Evolutionary conservation across 148 eudicot species (phyloP).

Genomic region (Persicaria maculosa): DNA sequence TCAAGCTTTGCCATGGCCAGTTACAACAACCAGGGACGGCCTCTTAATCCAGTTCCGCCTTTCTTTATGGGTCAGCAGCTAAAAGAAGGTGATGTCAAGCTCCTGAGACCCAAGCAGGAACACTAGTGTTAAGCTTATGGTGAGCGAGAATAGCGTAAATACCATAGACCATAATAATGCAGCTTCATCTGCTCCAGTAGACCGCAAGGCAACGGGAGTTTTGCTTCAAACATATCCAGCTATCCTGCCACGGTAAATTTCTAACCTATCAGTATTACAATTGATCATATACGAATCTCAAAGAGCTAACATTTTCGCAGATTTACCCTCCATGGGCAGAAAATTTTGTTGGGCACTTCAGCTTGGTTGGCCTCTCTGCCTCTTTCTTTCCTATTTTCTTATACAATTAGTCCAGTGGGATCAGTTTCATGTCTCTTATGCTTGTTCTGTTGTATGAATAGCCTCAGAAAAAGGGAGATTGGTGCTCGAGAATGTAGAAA

Average conservation of each 20-base stretch:
- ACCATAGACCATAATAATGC: constrained; percentile 2
- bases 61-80: constrained; percentile 9
- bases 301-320: background rate
- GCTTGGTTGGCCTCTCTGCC: background rate
- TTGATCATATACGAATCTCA: background rate
- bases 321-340: background rate
- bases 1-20: constrained; percentile 1
- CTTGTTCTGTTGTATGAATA: background rate
- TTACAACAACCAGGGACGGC: background rate
- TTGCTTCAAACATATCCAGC: background rate
- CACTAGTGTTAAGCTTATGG: background rate
- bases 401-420: too few relatives aligned
- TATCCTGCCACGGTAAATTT: background rate
- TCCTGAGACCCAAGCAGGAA: constrained; percentile 12
- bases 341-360: background rate
- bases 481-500: background rate
- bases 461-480: background rate
- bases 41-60: constrained; percentile 5
- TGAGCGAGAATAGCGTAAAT: background rate
- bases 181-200: constrained; percentile 2
- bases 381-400: background rate
- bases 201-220: background rate
- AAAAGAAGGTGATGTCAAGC: constrained; percentile 3
- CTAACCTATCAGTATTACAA: too few relatives aligned
- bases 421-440: background rate